These are phyloP conservation scores for Platanus orientalis DNA, from an alignment of 164 flowering plant species.

Conservation along the genomic window DNA sequence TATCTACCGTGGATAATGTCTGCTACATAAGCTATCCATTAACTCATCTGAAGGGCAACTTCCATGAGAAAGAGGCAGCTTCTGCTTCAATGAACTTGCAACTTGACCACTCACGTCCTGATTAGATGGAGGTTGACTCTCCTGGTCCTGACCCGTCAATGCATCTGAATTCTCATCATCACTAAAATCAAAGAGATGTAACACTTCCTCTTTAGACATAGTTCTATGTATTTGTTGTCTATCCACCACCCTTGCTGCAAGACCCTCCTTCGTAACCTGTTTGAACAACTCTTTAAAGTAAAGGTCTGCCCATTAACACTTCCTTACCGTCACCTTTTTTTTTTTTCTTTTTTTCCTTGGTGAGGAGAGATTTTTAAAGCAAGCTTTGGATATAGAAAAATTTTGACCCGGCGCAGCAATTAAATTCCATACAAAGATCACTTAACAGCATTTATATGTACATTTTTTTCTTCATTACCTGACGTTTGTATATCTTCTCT, in stretches of 20 bases:
- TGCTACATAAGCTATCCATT: conserved; percentile 69
- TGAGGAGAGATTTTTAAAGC: neutral
- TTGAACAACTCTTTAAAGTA: conserved; percentile 8
- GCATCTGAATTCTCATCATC: conserved; percentile 70
- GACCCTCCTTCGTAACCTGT: conserved; percentile 97
- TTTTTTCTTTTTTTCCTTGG: neutral
- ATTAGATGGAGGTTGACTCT: conserved; percentile 19
- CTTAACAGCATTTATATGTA: neutral
- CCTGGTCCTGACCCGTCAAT: conserved; percentile 30
- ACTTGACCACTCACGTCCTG: conserved; percentile 14
- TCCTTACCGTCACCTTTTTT: neutral
- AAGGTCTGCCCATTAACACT: neutral
- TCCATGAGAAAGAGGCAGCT: conserved; percentile 35
- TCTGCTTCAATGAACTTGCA: conserved; percentile 34
- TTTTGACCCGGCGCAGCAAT: neutral
- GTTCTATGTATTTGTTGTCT: conserved; percentile 92
- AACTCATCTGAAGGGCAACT: conserved; percentile 78
- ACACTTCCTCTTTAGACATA: conserved; percentile 93
- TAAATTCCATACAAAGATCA: neutral
- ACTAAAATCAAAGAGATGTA: conserved; percentile 92
- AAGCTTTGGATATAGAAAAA: neutral
- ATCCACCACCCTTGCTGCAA: conserved; percentile 99
- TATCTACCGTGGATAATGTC: conserved; percentile 69
- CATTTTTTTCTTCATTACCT: conserved; percentile 46
- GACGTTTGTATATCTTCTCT: conserved; percentile 96